Evolutionary conservation across 2,329 filamentous ascomycete genomes (phyloP), one percentile per base, ranked within the genome.

Genomic region (Drechslerella stenobrocha): DNA sequence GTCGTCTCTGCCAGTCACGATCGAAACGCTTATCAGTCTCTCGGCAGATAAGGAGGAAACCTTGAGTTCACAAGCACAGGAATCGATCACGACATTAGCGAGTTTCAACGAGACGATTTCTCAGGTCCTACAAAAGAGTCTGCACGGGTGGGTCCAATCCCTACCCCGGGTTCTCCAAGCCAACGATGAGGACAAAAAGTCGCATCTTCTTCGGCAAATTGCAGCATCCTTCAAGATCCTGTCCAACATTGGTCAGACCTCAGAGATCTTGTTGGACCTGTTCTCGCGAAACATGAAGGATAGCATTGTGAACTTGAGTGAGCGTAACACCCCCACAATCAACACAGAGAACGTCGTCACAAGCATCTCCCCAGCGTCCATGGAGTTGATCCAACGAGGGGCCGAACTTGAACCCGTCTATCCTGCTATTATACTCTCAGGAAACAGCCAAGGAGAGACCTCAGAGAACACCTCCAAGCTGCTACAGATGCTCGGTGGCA

Each of bases 81-180:
- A 66, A 48, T 61, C 67, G 18, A 47, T 73, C 9, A 66, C 53
- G 15, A 69, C 71, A 5, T 66, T 70, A 3, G 70, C 57, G 3
- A 47, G 70, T 3, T 51, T 70, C 52, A 71, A 70, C 11, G 74
- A 76, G 1, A 63, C 61, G 4, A 69, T 74, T 23, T 72, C 71
- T 50, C 55, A 75, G 74, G 44, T 69, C 9, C 34, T 72, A 26
- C 70, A 71, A 26, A 65, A 69, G 34, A 72, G 71, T 45, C 47
- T 73, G 8, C 71, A 73, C 23, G 65, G 85, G 52, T 96, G 91
- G 90, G 82, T 91, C 22, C 83, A 84, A 1, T 86, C 89, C 37
- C 81, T 98, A 15, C 87, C 92, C 3, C 83, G 90, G 13, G 77
- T 89, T 11, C 91, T 96, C 84, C 89, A 92, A 75, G 84, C 85